phyloP scores from a whole-genome alignment of 225 moss, liverwort and hornwort species.

The Anthoceros angustus region DNA sequence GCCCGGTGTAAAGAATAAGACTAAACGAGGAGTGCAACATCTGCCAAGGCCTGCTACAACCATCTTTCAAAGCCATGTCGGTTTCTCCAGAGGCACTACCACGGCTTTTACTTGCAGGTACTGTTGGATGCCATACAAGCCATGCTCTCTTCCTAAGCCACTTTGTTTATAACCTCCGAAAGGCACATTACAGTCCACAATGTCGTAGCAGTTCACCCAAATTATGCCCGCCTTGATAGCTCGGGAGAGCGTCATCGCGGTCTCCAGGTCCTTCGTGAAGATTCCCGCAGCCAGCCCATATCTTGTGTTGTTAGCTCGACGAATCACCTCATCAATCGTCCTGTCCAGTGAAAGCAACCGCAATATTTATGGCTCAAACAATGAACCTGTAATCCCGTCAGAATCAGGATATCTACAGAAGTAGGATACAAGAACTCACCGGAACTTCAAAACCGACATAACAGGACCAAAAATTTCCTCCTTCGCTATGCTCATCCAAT shows the following conservation, averaged over 20 bases:
- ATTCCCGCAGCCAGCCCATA: constrained; percentile 35
- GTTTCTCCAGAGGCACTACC: constrained; percentile 28
- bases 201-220: constrained; percentile 34
- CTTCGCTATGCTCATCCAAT: constrained; percentile 34
- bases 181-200: constrained; percentile 28
- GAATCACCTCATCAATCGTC: constrained; percentile 34
- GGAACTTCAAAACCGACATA: constrained; percentile 44
- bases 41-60: too few species aligned
- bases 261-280: constrained; percentile 38
- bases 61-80: constrained; percentile 13
- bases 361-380: too few species aligned
- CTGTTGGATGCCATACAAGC: constrained; percentile 19
- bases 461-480: constrained; percentile 54
- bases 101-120: constrained; percentile 50
- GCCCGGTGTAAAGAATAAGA: too few species aligned
- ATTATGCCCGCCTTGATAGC: constrained; percentile 36
- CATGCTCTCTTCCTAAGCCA: constrained; percentile 42
- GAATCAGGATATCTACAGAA: too few species aligned
- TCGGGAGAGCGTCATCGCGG: constrained; percentile 19
- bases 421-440: constrained; percentile 8
- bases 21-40: too few species aligned
- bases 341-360: constrained; percentile 9
- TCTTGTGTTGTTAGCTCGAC: constrained; percentile 22
- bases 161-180: constrained; percentile 40
- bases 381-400: too few species aligned